Evolutionary conservation across 169 alveolate species (phyloP), one percentile per base, ranked within the genome.

Genomic region (Eimeria maxima): DNA sequence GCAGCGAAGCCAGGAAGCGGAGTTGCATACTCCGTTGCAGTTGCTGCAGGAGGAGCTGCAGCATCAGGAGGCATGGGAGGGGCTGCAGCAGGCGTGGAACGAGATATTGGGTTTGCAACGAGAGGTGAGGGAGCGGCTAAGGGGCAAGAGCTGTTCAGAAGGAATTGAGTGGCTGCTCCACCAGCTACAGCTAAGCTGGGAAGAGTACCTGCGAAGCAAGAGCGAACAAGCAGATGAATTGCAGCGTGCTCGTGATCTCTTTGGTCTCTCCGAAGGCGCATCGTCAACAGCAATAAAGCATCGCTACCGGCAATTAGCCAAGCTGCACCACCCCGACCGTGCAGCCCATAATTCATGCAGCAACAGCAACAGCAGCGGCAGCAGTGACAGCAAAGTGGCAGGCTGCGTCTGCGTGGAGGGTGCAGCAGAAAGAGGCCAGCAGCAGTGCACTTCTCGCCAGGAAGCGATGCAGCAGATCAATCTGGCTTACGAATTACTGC

Each of bases 401-500:
- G 60, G 38, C 10, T 44, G 57, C n/a, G 57, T 24, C 4, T 38
- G 63, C 42, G 53, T 11, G 14, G 33, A 14, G 57, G 60, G 86
- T 4, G 86, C 57, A 14, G 60, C 86, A 42, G 80, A 16, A 45
- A 80, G 27, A 33, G 55, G 60, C 4, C 74, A 22, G 38, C n/a
- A 7, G 11, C 53, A 84, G 42, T 84, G 78, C 80, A 8, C 20
- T 2, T 38, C 74, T 29, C 50, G 80, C 45, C 93, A 84, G 16
- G 93, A 84, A 13, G 16, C 69, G 57, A 84, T 84, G 93, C 93
- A 84, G 93, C 60, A 84, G 47, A 84, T 84, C 14, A 84, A 84
- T 38, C n/a, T 57, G 53, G 93, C 93, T 2, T 84, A 84, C 93
- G 93, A 84, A 42, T 14, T 84, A 78, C 80, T 84, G 93, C 93